Conservation (phyloP, 306 rosid species). For the Prunus salicina region DNA sequence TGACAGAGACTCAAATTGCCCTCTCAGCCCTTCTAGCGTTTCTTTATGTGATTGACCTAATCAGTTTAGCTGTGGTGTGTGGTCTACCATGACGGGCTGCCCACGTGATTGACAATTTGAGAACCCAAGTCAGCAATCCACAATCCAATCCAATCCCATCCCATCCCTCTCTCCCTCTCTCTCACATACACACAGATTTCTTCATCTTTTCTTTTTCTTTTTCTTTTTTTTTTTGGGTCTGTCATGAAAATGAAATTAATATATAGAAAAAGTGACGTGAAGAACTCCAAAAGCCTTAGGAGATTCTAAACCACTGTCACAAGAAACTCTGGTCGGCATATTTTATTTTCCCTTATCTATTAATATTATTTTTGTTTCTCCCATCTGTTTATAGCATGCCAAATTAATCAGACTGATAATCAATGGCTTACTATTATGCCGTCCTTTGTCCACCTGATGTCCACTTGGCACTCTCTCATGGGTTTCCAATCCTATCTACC, state of each 20-base stretch:
- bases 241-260: constrained; percentile 48
- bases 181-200: neutral
- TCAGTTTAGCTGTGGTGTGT: constrained; percentile 45
- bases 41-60: constrained; percentile 54
- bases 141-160: constrained; percentile 31
- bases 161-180: neutral
- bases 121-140: constrained; percentile 63
- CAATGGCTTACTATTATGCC: constrained; percentile 24
- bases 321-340: constrained; percentile 67
- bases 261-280: constrained; percentile 64
- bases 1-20: constrained; percentile 20
- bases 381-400: constrained; percentile 12
- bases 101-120: constrained; percentile 86
- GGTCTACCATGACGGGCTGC: constrained; percentile 75
- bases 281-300: constrained; percentile 65
- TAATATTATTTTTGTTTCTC: neutral
- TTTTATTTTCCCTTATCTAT: constrained; percentile 9
- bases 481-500: constrained; percentile 9
- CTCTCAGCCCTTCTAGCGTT: constrained; percentile 8
- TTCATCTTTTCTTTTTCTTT: fast-evolving
- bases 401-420: constrained; percentile 14
- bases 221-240: neutral
- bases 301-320: constrained; percentile 50
- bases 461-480: constrained; percentile 32
- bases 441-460: constrained; percentile 25